phyloP scores from a whole-genome alignment of 768 basidiomycete genomes.

The Leucosporidium yakuticum region DNA sequence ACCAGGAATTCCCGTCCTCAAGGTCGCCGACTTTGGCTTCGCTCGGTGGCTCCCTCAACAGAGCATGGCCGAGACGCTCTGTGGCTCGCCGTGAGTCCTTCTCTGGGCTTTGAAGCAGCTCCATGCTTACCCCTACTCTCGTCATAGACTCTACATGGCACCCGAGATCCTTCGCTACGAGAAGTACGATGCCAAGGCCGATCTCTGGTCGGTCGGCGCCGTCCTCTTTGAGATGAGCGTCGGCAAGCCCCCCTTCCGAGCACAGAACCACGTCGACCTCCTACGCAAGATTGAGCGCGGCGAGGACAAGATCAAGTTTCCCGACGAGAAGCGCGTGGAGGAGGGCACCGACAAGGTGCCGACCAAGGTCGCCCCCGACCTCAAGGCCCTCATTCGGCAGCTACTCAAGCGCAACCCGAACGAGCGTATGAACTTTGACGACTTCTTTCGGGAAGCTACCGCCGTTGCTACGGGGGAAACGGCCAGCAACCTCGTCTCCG shows the following conservation, averaged over 20 bases:
- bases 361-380: conserved; percentile 59
- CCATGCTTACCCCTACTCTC: background rate
- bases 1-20: conserved; percentile 84
- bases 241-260: conserved; percentile 88
- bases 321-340: conserved; percentile 58
- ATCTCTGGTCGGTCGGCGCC: conserved; percentile 96
- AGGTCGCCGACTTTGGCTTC: conserved; percentile 97
- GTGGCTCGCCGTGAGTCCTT: conserved; percentile 90
- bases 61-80: conserved; percentile 94
- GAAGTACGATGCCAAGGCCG: conserved; percentile 96
- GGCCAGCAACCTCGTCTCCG: conserved; percentile 10
- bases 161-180: conserved; percentile 95
- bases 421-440: conserved; percentile 81
- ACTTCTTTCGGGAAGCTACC: conserved; percentile 62
- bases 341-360: conserved; percentile 39
- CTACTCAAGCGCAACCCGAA: conserved; percentile 75
- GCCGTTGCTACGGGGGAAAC: conserved; percentile 19
- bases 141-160: conserved; percentile 84
- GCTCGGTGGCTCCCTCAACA: conserved; percentile 84
- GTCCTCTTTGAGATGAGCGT: conserved; percentile 93
- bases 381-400: conserved; percentile 80
- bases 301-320: conserved; percentile 80
- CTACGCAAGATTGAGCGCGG: conserved; percentile 84
- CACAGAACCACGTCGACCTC: conserved; percentile 91
- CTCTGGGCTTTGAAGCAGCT: too few species aligned